Conservation (phyloP, 1,284 basidiomycete species). For the Cerioporus squamosus region DNA sequence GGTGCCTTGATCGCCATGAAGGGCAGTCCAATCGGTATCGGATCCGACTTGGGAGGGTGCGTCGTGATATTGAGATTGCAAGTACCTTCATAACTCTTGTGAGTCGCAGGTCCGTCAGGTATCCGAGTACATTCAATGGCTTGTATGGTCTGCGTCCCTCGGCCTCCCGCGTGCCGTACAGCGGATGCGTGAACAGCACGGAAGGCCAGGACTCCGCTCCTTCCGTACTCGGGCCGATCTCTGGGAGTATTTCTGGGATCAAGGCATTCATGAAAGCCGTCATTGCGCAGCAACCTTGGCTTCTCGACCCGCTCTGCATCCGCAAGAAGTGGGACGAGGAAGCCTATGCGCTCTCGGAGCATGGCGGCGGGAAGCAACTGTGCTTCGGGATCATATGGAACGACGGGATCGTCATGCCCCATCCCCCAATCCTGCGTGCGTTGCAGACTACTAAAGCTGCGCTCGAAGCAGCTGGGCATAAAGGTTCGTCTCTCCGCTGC, state of each 20-base stretch:
- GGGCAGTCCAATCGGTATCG: conserved; percentile 70
- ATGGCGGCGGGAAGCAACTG: conserved; percentile 44
- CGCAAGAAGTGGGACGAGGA: conserved; percentile 30
- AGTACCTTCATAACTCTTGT: conserved; percentile 42
- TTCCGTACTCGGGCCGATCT: conserved; percentile 26
- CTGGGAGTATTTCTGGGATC: conserved; percentile 25
- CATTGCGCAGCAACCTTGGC: conserved; percentile 25
- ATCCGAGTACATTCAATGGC: conserved; percentile 82
- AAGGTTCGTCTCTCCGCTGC: conserved; percentile 26
- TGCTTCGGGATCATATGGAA: conserved; percentile 48
- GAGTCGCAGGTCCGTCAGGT: conserved; percentile 54
- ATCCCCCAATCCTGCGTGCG: conserved; percentile 52
- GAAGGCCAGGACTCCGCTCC: conserved; percentile 27
- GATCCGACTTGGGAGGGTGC: conserved; percentile 74
- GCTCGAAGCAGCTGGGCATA: conserved; percentile 52
- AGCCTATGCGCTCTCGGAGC: conserved; percentile 34
- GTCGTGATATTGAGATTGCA: conserved; percentile 35
- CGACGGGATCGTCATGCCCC: conserved; percentile 50
- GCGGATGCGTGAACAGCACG: conserved; percentile 26
- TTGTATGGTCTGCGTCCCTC: conserved; percentile 83
- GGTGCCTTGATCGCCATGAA: conserved; percentile 61
- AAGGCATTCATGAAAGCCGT: conserved; percentile 26
- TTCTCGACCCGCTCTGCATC: conserved; percentile 25
- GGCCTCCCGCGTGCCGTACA: conserved; percentile 22
- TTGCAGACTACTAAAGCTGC: conserved; percentile 48